Evolutionary conservation across 2,329 filamentous ascomycete species (phyloP).

Genomic region (Aspergillus ochraceoroseus): DNA sequence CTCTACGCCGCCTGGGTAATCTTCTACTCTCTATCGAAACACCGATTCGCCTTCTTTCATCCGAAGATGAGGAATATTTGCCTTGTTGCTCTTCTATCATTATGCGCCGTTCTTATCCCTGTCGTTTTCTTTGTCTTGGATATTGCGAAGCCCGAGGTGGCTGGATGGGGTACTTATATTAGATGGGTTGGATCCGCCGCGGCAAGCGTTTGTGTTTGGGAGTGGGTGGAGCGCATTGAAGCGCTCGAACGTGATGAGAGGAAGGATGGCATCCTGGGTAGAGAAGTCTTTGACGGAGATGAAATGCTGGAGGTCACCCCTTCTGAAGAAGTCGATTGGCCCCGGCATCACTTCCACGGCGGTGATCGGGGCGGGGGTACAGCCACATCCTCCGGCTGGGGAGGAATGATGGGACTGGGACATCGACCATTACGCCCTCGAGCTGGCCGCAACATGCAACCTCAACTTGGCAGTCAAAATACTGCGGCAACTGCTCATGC

Average conservation of each 20-base stretch:
- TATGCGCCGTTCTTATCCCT: constrained; percentile 78
- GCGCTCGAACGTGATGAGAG: constrained; percentile 87
- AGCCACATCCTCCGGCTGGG: constrained; percentile 38
- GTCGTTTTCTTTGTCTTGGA: constrained; percentile 92
- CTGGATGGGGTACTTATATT: constrained; percentile 92
- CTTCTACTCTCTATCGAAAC: constrained; percentile 88
- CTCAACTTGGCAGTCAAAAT: constrained; percentile 16
- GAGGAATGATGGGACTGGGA: constrained; percentile 34
- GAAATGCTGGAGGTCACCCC: constrained; percentile 74
- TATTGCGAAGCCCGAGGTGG: constrained; percentile 76
- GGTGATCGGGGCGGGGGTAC: constrained; percentile 39
- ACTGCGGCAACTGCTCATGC: constrained; percentile 14
- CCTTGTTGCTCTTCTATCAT: constrained; percentile 70
- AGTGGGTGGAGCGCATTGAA: constrained; percentile 95
- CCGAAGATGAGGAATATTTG: constrained; percentile 84
- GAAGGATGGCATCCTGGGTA: constrained; percentile 84
- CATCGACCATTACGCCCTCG: constrained; percentile 37
- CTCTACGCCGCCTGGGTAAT: constrained; percentile 91
- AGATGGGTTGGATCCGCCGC: constrained; percentile 93
- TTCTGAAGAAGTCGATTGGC: constrained; percentile 52
- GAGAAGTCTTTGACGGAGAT: constrained; percentile 89
- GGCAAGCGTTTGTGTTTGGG: constrained; percentile 95
- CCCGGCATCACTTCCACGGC: constrained; percentile 33
- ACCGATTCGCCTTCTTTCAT: constrained; percentile 85
- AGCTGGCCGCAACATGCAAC: constrained; percentile 25